phyloP scores from a whole-genome alignment of 208 protist genomes.

The Acanthamoeba royreba region DNA sequence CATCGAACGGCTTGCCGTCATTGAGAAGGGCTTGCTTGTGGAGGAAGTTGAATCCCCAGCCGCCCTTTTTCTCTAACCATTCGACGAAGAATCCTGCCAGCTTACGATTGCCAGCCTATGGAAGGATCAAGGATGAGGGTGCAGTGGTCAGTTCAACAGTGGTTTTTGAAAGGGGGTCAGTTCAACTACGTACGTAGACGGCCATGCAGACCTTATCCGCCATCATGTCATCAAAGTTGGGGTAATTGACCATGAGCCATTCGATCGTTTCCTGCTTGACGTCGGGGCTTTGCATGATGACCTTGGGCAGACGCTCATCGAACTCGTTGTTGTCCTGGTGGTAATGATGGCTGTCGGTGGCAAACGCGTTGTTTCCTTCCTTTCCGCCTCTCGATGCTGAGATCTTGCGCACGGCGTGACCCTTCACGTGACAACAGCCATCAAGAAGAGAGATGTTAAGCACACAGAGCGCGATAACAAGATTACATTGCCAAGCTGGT shows the following conservation, averaged over 20 bases:
- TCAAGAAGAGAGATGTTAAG: too few relatives aligned
- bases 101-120: conserved; percentile 26
- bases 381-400: neutral
- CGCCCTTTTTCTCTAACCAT: neutral
- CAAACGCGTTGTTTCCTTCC: conserved; percentile 62
- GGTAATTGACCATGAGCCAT: neutral
- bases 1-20: neutral
- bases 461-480: too few relatives aligned
- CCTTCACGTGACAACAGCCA: neutral
- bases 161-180: neutral
- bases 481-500: neutral
- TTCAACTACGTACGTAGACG: neutral
- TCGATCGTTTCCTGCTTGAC: neutral
- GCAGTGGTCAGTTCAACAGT: neutral
- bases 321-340: neutral
- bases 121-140: too few relatives aligned
- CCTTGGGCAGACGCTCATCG: neutral
- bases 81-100: neutral
- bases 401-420: conserved; percentile 31
- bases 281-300: neutral
- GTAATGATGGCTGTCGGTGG: conserved; percentile 30
- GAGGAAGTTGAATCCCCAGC: conserved; percentile 55
- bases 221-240: neutral
- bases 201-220: neutral
- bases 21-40: neutral